phyloP scores from a whole-genome alignment of 2,329 filamentous ascomycete genomes.

The Gliomastix tumulicola region DNA sequence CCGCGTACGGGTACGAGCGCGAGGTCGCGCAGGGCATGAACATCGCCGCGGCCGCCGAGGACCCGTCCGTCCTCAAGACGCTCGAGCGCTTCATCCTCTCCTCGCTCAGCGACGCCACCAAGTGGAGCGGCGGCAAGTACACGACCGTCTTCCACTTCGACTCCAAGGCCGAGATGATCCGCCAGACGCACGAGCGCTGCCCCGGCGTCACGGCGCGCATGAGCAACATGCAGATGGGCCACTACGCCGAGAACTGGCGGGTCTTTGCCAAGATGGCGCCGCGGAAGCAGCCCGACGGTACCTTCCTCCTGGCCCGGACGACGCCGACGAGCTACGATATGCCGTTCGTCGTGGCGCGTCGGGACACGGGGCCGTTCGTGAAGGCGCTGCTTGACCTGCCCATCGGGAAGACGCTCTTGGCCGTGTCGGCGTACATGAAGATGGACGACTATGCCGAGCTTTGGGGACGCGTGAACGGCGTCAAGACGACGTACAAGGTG shows the following conservation, averaged over 20 bases:
- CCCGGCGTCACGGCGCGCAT: constrained; percentile 6
- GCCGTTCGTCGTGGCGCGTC: constrained; percentile 5
- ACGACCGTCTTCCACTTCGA: constrained; percentile 40
- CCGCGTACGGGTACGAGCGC: constrained; percentile 8
- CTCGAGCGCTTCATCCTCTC: constrained; percentile 36
- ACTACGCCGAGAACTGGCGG: constrained; percentile 9
- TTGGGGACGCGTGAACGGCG: neutral
- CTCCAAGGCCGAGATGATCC: constrained; percentile 40
- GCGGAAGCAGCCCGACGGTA: constrained; percentile 7
- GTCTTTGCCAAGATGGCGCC: constrained; percentile 4
- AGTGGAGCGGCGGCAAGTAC: constrained; percentile 32
- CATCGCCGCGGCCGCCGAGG: constrained; percentile 8
- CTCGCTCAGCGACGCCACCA: constrained; percentile 34
- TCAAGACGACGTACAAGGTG: neutral
- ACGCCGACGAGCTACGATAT: neutral
- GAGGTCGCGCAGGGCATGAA: constrained; percentile 11
- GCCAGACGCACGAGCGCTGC: constrained; percentile 2
- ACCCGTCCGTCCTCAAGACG: constrained; percentile 5
- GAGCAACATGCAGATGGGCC: constrained; percentile 8
- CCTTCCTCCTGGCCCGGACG: constrained; percentile 2
- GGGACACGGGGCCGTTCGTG: constrained; percentile 10
- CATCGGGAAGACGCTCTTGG: neutral
- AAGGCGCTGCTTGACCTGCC: constrained; percentile 4
- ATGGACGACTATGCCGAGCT: neutral
- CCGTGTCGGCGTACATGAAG: neutral